phyloP scores from a whole-genome alignment of 2,329 filamentous ascomycete genomes.

The Chaetomium strumarium region DNA sequence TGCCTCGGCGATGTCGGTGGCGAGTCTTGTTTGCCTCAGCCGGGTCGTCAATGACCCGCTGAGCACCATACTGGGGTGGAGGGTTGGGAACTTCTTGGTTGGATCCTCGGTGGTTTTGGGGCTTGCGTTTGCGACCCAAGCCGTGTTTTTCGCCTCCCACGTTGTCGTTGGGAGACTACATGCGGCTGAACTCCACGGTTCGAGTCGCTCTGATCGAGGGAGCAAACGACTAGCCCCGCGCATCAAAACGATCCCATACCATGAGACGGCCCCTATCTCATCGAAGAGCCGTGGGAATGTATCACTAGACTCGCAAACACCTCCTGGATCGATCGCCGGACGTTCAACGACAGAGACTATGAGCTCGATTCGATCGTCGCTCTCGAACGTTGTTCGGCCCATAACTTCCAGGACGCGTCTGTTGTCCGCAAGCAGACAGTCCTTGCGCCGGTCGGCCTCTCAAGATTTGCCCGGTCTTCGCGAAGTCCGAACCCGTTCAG shows the following conservation, averaged over 20 bases:
- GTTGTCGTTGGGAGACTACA: slow-evolving; percentile 35
- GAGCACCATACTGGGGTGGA: slow-evolving; percentile 30
- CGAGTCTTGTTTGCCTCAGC: slow-evolving; percentile 38
- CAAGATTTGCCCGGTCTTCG: slow-evolving; percentile 39
- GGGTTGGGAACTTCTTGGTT: slow-evolving; percentile 34
- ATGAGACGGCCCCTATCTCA: slow-evolving; percentile 36
- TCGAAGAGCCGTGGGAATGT: slow-evolving; percentile 30
- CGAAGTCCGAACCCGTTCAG: slow-evolving; percentile 30
- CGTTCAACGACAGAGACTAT: slow-evolving; percentile 41
- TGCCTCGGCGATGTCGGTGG: slow-evolving; percentile 41
- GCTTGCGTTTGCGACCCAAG: slow-evolving; percentile 41
- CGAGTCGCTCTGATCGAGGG: slow-evolving; percentile 29
- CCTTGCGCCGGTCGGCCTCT: slow-evolving; percentile 39
- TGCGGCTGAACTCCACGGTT: slow-evolving; percentile 25
- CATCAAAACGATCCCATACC: slow-evolving; percentile 51
- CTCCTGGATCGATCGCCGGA: slow-evolving; percentile 41
- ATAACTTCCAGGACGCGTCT: slow-evolving; percentile 52
- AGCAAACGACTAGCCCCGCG: slow-evolving; percentile 28
- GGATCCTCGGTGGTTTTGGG: slow-evolving; percentile 42
- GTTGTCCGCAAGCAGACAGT: slow-evolving; percentile 37
- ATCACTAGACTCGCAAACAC: slow-evolving; percentile 35
- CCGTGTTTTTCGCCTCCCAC: slow-evolving; percentile 43
- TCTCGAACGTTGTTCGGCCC: slow-evolving; percentile 47
- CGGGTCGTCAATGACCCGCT: slow-evolving; percentile 28
- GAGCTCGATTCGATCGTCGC: slow-evolving; percentile 43